These are phyloP conservation scores for Globisporangium cystogenes DNA, from an alignment of 352 stramenopile genomes.

Conservation along the genomic window DNA sequence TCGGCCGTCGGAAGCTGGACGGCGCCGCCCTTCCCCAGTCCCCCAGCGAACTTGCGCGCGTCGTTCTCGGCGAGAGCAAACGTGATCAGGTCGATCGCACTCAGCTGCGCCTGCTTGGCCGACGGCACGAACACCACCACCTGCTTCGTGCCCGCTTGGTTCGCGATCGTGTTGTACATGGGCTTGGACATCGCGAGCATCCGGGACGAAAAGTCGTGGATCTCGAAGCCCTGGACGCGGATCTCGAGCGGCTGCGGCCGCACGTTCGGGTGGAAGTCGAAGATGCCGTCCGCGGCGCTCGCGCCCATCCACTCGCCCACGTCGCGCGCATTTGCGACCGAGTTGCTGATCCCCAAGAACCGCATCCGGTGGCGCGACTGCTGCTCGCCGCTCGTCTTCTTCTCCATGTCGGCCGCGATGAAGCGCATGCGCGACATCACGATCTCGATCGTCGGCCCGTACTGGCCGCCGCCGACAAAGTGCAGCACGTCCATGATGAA, in stretches of 20 bases:
- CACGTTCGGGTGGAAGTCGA: conserved; percentile 96
- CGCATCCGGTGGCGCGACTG: conserved; percentile 44
- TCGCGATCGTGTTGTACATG: conserved; percentile 93
- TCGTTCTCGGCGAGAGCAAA: conserved; percentile 91
- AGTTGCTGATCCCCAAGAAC: conserved; percentile 95
- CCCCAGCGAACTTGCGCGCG: conserved; percentile 51
- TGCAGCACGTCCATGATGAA: conserved; percentile 98
- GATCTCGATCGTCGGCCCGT: conserved; percentile 94
- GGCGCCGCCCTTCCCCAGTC: conserved; percentile 24
- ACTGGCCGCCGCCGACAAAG: conserved; percentile 91
- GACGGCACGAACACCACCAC: conserved; percentile 97
- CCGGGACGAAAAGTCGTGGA: conserved; percentile 94
- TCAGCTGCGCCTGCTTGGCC: conserved; percentile 97
- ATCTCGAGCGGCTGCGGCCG: conserved; percentile 97
- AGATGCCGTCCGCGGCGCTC: conserved; percentile 69
- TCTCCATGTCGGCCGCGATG: conserved; percentile 89
- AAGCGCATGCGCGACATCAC: conserved; percentile 98
- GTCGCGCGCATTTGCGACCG: conserved; percentile 96
- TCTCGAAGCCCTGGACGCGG: conserved; percentile 97
- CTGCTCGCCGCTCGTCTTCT: conserved; percentile 46
- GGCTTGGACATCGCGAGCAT: conserved; percentile 99
- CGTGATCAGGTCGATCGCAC: conserved; percentile 98
- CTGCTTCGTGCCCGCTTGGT: conserved; percentile 84
- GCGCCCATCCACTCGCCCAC: conserved; percentile 98
- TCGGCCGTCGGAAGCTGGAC: conserved; percentile 72